Conservation (phyloP, 1,284 basidiomycete species). For the Puccinia triticina region DNA sequence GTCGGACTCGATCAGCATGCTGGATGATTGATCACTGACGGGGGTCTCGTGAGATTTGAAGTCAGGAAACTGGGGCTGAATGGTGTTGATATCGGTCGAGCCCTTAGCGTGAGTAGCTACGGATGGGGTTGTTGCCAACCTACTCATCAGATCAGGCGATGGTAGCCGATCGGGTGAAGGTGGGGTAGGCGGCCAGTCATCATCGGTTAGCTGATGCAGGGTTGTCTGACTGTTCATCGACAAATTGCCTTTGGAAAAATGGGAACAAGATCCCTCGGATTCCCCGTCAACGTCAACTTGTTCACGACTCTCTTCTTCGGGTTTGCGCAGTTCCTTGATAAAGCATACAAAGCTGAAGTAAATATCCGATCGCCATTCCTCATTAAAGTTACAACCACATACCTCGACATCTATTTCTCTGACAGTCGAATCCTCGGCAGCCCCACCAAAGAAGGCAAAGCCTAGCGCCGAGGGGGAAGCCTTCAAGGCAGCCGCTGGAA, state of each 20-base stretch:
- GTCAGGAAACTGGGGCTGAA: not conserved
- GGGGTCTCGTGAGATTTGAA: not conserved
- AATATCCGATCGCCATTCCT: not conserved
- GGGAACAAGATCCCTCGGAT: conserved; percentile 9
- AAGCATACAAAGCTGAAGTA: not conserved
- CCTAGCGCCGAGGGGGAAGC: conserved; percentile 24
- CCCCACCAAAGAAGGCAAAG: conserved; percentile 23
- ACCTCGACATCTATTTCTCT: not conserved
- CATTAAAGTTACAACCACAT: not conserved
- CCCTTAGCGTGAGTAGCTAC: not conserved
- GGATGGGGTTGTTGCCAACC: not conserved
- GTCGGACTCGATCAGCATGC: conserved; percentile 20
- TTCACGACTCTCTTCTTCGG: not conserved
- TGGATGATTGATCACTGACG: conserved; percentile 11
- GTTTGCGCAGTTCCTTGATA: not conserved
- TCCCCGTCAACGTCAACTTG: not conserved
- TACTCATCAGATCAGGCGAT: conserved; percentile 27
- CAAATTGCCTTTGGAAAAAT: not conserved
- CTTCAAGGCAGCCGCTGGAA: conserved; percentile 18
- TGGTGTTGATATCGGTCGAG: not conserved
- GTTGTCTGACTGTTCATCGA: conserved; percentile 1
- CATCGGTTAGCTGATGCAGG: conserved; percentile 21
- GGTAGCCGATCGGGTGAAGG: conserved; percentile 29
- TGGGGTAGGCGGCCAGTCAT: conserved; percentile 24
- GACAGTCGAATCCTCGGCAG: not conserved